phyloP scores from a whole-genome alignment of 1,284 basidiomycete species.

The Cutaneotrichosporon dermatis region DNA sequence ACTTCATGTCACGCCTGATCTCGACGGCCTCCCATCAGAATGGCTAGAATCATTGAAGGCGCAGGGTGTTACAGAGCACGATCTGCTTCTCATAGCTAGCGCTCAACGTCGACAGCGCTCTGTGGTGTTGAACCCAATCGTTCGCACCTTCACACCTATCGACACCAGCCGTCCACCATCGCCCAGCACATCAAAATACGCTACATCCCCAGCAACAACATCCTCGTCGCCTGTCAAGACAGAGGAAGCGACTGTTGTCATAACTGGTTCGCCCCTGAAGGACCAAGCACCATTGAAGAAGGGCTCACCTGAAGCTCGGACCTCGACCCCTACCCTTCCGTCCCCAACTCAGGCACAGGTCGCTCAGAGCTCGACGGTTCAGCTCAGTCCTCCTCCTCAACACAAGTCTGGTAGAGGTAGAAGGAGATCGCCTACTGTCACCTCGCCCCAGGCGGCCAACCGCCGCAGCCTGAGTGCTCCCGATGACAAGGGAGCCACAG shows the following conservation, averaged over 20 bases:
- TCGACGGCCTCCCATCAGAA: constrained; percentile 33
- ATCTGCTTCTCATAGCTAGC: constrained; percentile 35
- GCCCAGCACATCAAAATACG: neutral
- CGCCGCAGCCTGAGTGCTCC: neutral
- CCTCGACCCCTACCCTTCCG: neutral
- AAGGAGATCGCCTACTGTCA: neutral
- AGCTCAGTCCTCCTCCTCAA: neutral
- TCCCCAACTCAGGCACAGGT: neutral
- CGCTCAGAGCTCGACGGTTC: neutral
- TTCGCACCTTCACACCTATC: constrained; percentile 1
- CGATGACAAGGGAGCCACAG: neutral
- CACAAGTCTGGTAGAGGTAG: neutral
- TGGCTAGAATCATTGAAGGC: constrained; percentile 35
- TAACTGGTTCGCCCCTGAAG: neutral
- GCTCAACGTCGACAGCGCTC: constrained; percentile 22
- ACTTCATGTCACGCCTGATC: constrained; percentile 40
- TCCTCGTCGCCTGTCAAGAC: neutral
- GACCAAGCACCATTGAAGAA: neutral
- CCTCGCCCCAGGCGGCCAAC: neutral
- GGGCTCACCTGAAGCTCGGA: neutral
- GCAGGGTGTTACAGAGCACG: constrained; percentile 39
- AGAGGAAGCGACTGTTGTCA: neutral
- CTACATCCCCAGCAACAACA: neutral
- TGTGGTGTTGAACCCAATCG: neutral
- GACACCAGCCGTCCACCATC: neutral